Conservation (phyloP, 2,329 filamentous ascomycete genomes). For the Paraphoma chrysanthemicola region DNA sequence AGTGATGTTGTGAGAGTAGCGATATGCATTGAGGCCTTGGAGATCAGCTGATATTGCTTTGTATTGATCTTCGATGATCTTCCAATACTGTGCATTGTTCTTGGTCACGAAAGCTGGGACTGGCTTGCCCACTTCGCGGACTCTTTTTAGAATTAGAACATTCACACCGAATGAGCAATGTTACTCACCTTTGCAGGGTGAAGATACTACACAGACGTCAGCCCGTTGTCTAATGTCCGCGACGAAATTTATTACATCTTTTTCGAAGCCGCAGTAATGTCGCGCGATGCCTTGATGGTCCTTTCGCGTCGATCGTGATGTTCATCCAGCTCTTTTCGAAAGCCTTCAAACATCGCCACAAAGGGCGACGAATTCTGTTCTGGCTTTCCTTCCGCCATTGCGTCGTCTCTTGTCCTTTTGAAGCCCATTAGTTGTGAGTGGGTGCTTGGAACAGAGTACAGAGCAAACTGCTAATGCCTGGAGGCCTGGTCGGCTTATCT, state of each 20-base stretch:
- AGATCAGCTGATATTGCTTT: constrained; percentile 74
- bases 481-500: constrained; percentile 28
- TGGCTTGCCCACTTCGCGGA: constrained; percentile 64
- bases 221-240: neutral
- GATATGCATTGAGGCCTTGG: constrained; percentile 77
- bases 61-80: constrained; percentile 75
- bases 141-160: constrained; percentile 54
- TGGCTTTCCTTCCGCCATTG: constrained; percentile 42
- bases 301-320: constrained; percentile 92
- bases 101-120: constrained; percentile 73
- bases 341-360: constrained; percentile 79
- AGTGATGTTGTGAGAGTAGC: constrained; percentile 80
- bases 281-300: constrained; percentile 87
- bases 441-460: constrained; percentile 18
- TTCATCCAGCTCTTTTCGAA: constrained; percentile 87
- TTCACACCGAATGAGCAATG: neutral
- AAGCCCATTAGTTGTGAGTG: constrained; percentile 23
- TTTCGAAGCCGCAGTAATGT: constrained; percentile 93
- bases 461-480: constrained; percentile 33
- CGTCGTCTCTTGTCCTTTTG: constrained; percentile 46
- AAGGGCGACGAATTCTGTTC: constrained; percentile 52
- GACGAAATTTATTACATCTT: constrained; percentile 74
- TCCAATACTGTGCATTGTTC: constrained; percentile 72
- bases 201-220: constrained; percentile 69
- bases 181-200: constrained; percentile 73